These are phyloP conservation scores for Claviceps fusiformis DNA, from an alignment of 2,329 filamentous ascomycete species.

Conservation along the genomic window DNA sequence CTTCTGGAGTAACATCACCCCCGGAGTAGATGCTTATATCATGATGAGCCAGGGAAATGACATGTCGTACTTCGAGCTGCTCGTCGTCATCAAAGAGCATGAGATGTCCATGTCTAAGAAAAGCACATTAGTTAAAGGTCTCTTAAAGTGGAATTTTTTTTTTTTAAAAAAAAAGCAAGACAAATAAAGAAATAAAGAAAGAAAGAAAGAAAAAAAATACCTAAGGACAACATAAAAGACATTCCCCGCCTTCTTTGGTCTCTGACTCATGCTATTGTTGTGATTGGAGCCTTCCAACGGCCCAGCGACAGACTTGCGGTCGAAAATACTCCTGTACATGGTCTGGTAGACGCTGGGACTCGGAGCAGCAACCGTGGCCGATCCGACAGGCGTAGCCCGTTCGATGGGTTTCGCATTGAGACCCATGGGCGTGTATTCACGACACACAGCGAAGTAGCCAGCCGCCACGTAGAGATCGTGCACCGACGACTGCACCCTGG, in stretches of 20 bases:
- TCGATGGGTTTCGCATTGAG: constrained; percentile 90
- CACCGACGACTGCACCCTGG: constrained; percentile 34
- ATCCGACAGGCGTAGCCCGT: constrained; percentile 65
- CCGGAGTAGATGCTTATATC: constrained; percentile 75
- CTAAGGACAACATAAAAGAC: constrained; percentile 87
- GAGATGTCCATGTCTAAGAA: constrained; percentile 68
- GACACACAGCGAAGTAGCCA: constrained; percentile 88
- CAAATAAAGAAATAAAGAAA: not conserved
- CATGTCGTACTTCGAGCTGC: constrained; percentile 89
- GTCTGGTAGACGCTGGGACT: constrained; percentile 94
- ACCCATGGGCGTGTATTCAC: constrained; percentile 82
- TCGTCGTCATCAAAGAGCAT: constrained; percentile 97
- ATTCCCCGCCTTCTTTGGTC: constrained; percentile 59
- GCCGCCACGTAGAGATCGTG: constrained; percentile 68
- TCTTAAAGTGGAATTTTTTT: not conserved
- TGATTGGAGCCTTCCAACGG: constrained; percentile 35
- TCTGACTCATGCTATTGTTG: constrained; percentile 33
- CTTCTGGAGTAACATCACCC: constrained; percentile 65
- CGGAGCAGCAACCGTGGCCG: constrained; percentile 58
- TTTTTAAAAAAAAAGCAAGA: not conserved
- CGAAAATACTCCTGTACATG: constrained; percentile 95
- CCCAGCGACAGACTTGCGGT: constrained; percentile 47
- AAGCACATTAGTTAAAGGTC: not conserved
- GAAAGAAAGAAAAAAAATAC: constrained; percentile 29
- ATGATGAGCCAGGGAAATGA: constrained; percentile 84